Percentiles rank a stretch among this genome's conserved stretches.
Conservation (phyloP, 768 basidiomycete species). For the Suillus tomentosus region DNA sequence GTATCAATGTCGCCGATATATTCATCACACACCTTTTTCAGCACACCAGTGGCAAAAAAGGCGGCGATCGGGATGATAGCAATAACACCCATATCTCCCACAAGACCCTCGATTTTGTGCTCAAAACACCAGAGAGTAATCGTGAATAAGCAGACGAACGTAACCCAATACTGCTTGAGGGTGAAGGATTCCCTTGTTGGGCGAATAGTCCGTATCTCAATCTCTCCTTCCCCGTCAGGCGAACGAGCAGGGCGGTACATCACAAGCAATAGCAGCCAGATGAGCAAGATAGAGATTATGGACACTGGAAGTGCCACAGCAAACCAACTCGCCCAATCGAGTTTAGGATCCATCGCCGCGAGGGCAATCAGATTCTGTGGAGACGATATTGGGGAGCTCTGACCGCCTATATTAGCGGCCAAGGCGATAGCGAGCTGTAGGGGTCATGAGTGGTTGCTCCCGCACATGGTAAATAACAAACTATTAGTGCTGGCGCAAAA, state of each 20-base stretch:
- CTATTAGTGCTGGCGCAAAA: constrained; percentile 91
- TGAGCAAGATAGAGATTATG: constrained; percentile 78
- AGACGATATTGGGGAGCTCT: constrained; percentile 95
- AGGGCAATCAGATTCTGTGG: constrained; percentile 97
- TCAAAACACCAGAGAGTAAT: constrained; percentile 91
- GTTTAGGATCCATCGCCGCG: constrained; percentile 76
- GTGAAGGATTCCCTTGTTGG: constrained; percentile 83
- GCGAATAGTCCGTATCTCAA: constrained; percentile 84
- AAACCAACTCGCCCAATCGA: constrained; percentile 95
- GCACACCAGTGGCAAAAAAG: constrained; percentile 91
- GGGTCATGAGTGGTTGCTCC: constrained; percentile 9
- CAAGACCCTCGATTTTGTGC: constrained; percentile 66
- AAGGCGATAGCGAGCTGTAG: constrained; percentile 90
- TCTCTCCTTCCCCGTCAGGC: constrained; percentile 72
- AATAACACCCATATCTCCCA: constrained; percentile 98
- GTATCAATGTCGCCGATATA: neutral
- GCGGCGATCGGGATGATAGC: constrained; percentile 90
- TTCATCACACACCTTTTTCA: constrained; percentile 75
- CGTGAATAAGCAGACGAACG: constrained; percentile 78
- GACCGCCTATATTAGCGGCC: constrained; percentile 98
- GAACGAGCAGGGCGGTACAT: constrained; percentile 76
- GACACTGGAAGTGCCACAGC: constrained; percentile 92
- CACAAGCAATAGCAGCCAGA: constrained; percentile 87
- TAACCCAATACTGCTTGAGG: constrained; percentile 87
- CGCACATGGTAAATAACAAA: constrained; percentile 41